A percentile compares a stretch with the other conserved stretches of the same genome.
phyloP scores from a whole-genome alignment of 2,329 filamentous ascomycete genomes.

The Tolypocladium ophioglossoides region DNA sequence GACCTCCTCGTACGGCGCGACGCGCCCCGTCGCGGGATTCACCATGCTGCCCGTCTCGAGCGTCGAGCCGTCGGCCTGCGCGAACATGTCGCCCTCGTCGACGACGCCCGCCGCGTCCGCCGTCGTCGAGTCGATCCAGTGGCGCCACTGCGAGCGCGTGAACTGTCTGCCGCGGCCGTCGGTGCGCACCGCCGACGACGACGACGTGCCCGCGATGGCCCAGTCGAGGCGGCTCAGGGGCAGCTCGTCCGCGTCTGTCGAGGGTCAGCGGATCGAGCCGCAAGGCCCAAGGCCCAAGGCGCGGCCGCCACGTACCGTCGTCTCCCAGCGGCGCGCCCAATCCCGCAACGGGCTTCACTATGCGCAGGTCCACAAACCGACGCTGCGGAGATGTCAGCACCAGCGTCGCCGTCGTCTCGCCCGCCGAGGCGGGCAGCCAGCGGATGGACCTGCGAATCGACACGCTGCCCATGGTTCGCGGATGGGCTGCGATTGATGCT shows the following conservation, averaged over 20 bases:
- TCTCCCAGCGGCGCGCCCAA: not conserved
- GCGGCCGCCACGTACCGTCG: too few relatives aligned
- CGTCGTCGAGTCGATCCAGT: slow-evolving; percentile 49
- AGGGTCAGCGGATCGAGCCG: too few relatives aligned
- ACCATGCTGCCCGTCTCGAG: slow-evolving; percentile 51
- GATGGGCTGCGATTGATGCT: not conserved
- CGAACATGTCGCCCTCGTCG: slow-evolving; percentile 49
- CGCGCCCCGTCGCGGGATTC: slow-evolving; percentile 40
- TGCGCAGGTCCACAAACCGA: slow-evolving; percentile 52
- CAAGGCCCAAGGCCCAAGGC: too few relatives aligned
- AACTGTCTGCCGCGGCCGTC: slow-evolving; percentile 12
- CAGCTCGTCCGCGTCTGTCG: slow-evolving; percentile 7
- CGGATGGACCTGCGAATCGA: slow-evolving; percentile 49
- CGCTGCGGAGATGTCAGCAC: slow-evolving; percentile 50
- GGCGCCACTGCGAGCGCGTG: slow-evolving; percentile 37
- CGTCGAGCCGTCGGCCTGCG: slow-evolving; percentile 26
- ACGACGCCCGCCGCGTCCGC: slow-evolving; percentile 22
- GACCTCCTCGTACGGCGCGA: slow-evolving; percentile 54
- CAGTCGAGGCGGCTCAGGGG: slow-evolving; percentile 41
- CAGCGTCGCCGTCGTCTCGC: slow-evolving; percentile 52
- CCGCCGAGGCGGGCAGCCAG: slow-evolving; percentile 39
- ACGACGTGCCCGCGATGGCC: slow-evolving; percentile 51
- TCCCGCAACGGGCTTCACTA: slow-evolving; percentile 25
- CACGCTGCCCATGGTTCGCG: slow-evolving; percentile 32
- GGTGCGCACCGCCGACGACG: slow-evolving; percentile 15